Evolutionary conservation across 2,329 filamentous ascomycete genomes (phyloP).

Genomic region (Trichoderma polysporum): DNA sequence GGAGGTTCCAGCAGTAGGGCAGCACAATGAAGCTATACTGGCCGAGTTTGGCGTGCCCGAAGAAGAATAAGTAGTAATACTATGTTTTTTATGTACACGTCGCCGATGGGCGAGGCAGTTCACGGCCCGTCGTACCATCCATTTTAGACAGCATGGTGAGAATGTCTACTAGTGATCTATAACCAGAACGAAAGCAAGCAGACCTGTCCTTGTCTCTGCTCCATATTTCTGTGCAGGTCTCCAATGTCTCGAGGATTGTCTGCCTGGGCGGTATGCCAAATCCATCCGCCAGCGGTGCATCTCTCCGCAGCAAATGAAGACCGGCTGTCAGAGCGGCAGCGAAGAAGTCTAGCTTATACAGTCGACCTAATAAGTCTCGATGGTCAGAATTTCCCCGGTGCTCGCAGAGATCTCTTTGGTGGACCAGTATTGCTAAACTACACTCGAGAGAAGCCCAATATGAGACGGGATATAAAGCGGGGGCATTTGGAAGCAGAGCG

Average conservation of each 20-base stretch:
- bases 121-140: not conserved
- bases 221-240: not conserved
- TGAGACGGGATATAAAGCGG: not conserved
- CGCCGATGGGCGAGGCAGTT: not conserved
- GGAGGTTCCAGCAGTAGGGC: constrained; percentile 48
- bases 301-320: not conserved
- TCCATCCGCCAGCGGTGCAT: constrained; percentile 1
- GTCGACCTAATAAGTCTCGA: not conserved
- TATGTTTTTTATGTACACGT: not conserved
- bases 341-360: constrained; percentile 6
- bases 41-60: constrained; percentile 21
- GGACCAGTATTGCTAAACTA: constrained; percentile 1
- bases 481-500: not conserved
- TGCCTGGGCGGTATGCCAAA: constrained; percentile 2
- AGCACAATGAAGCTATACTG: constrained; percentile 43
- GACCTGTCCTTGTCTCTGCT: not conserved
- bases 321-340: constrained; percentile 1
- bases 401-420: constrained; percentile 8
- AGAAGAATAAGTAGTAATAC: not conserved
- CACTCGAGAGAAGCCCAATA: constrained; percentile 15
- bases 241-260: not conserved
- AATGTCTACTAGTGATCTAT: not conserved
- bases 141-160: not conserved
- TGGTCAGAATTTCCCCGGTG: not conserved
- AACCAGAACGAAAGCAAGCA: not conserved